Evolutionary conservation across 306 rosid genomes (phyloP), one percentile per base, ranked within the genome.

Genomic region (Vigna nakashimae): DNA sequence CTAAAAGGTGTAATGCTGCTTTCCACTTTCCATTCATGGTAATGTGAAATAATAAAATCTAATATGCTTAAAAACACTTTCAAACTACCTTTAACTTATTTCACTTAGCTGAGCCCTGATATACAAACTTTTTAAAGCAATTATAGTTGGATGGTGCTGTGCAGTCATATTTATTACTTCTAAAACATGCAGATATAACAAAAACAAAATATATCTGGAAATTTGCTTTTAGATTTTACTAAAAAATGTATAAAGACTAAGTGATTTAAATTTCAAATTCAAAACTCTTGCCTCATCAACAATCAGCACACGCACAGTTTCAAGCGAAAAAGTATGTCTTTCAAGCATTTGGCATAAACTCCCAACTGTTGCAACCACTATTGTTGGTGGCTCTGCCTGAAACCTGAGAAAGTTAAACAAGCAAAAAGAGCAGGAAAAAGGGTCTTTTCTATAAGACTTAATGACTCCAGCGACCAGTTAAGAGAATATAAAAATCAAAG

Each of bases 311-410:
- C 65, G 82, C 87, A 95, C 74, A 34, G 96, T 82, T 50, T 86
- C 90, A 69, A 95, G 98, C 74, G 81, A 80, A 65, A 95, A 75
- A 34, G 74, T 36, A 56, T 78, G 82, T 80, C 87, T 89, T 84
- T 89, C 93, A 73, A 95, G 86, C 92, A 92, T 92, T 69, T 86
- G 98, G 84, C 97, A 88, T 82, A 95, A 85, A 88, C 98, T 91
- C 62, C 83, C 91, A 51, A 92, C 89, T 26, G 97, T 92, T 40
- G 98, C 99, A 55, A 95, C 96, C 66, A 92, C 86, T 73, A 95
- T 75, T 58, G 85, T 66, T 77, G 98, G 98, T 77, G 99, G 98
- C 79, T 95, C 98, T 12, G 97, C 97, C 99, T 95, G 72, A 82
- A 87, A 73, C 78, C 56, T 76, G 36, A 86, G 74, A 45, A 69